A percentile compares a stretch with the other conserved stretches of the same genome.
phyloP scores from a whole-genome alignment of 805 yeast species.

The Yarrowia sp. region DNA sequence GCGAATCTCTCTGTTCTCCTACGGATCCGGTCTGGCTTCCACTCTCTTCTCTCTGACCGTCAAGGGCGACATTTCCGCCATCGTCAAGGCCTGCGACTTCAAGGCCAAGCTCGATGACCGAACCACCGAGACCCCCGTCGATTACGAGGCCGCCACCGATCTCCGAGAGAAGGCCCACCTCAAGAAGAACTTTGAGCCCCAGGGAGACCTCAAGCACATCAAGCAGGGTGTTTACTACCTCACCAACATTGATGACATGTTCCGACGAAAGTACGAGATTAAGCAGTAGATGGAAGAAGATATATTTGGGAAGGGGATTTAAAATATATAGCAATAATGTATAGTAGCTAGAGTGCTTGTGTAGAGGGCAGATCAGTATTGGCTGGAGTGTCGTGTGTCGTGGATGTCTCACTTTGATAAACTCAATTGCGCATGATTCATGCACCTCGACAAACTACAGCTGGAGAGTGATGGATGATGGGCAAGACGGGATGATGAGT shows the following conservation, averaged over 20 bases:
- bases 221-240: constrained; percentile 80
- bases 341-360: background rate
- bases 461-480: background rate
- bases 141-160: constrained; percentile 75
- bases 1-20: constrained; percentile 90
- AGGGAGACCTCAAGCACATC: constrained; percentile 71
- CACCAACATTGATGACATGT: constrained; percentile 79
- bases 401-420: background rate
- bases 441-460: background rate
- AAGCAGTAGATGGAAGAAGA: constrained; percentile 48
- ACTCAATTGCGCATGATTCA: background rate
- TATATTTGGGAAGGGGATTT: background rate
- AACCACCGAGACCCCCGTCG: constrained; percentile 64
- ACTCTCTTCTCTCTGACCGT: constrained; percentile 78
- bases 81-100: constrained; percentile 64
- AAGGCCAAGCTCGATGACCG: constrained; percentile 67
- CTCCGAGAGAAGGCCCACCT: constrained; percentile 89
- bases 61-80: constrained; percentile 72
- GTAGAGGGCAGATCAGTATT: background rate
- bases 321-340: constrained; percentile 20
- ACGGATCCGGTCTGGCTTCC: constrained; percentile 97
- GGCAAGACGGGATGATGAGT: background rate
- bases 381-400: background rate
- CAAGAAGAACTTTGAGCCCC: constrained; percentile 74
- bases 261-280: constrained; percentile 74